Conservation (phyloP, 257 asterid species). For the Solanum lycopersicoides region DNA sequence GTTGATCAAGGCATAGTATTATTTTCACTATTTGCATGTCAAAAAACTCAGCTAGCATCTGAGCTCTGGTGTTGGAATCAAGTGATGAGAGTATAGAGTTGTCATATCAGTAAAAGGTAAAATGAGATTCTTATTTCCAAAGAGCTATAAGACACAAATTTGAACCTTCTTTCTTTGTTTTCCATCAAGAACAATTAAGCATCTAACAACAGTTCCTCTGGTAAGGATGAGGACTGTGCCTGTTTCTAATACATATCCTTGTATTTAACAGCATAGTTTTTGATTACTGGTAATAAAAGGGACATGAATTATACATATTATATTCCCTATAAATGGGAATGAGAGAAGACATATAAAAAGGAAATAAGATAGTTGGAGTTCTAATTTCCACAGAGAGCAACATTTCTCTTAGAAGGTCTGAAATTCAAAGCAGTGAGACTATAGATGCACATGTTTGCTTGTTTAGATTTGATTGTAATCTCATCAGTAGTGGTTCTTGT, state of each 20-base stretch:
- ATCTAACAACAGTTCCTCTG: background rate
- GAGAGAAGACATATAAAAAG: background rate
- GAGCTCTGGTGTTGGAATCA: background rate
- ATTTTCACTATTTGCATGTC: background rate
- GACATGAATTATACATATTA: background rate
- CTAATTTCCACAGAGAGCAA: conserved; percentile 46
- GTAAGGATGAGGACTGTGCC: background rate
- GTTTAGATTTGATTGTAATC: conserved; percentile 53
- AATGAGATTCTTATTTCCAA: background rate
- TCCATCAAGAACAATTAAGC: background rate
- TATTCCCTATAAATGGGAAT: background rate
- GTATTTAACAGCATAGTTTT: background rate
- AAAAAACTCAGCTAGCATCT: background rate
- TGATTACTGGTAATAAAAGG: background rate
- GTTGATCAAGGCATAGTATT: background rate
- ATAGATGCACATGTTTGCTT: conserved; percentile 63
- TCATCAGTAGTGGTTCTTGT: conserved; percentile 49
- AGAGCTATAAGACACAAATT: background rate
- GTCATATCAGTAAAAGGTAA: background rate
- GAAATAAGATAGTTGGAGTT: background rate
- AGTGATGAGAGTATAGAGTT: background rate
- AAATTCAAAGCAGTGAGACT: conserved; percentile 49
- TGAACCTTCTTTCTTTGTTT: background rate
- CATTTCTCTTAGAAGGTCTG: conserved; percentile 57
- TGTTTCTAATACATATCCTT: background rate